Percentiles rank a stretch among this genome's conserved stretches.
These are phyloP conservation scores for Margaritispora aquatica DNA, from an alignment of 495 filamentous ascomycete species.

Conservation along the genomic window DNA sequence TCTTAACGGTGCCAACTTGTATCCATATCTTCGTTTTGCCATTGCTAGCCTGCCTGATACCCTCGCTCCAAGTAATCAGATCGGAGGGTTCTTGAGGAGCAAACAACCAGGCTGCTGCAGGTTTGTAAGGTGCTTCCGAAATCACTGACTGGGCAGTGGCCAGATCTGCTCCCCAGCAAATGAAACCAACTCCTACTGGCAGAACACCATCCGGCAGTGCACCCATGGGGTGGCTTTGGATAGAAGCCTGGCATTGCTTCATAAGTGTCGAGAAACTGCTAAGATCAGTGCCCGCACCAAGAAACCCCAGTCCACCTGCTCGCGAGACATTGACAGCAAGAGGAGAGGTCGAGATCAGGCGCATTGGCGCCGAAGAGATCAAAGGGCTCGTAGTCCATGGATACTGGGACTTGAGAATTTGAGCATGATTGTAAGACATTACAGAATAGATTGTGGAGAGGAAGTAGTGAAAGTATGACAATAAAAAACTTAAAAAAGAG, in stretches of 20 bases:
- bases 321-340: constrained; percentile 50
- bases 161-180: constrained; percentile 48
- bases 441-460: neutral
- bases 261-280: constrained; percentile 11
- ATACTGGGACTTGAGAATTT: constrained; percentile 32
- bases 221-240: constrained; percentile 10
- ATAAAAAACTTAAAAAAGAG: too few species aligned
- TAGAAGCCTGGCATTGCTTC: neutral
- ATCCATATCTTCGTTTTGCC: constrained; percentile 54
- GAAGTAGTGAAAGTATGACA: neutral
- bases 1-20: constrained; percentile 56
- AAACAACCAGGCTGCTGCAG: constrained; percentile 67
- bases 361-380: constrained; percentile 67
- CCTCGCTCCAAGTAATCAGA: constrained; percentile 47
- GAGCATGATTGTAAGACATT: neutral
- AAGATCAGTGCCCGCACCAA: constrained; percentile 31
- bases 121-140: constrained; percentile 38
- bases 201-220: constrained; percentile 26
- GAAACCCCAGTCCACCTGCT: constrained; percentile 53
- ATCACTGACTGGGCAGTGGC: constrained; percentile 29
- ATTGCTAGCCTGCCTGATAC: constrained; percentile 38
- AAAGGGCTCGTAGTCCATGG: constrained; percentile 60
- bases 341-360: constrained; percentile 53
- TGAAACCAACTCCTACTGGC: constrained; percentile 59
- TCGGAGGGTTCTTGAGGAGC: constrained; percentile 46